Conservation (phyloP, 495 filamentous ascomycete genomes). For the Emericellopsis terricola region DNA sequence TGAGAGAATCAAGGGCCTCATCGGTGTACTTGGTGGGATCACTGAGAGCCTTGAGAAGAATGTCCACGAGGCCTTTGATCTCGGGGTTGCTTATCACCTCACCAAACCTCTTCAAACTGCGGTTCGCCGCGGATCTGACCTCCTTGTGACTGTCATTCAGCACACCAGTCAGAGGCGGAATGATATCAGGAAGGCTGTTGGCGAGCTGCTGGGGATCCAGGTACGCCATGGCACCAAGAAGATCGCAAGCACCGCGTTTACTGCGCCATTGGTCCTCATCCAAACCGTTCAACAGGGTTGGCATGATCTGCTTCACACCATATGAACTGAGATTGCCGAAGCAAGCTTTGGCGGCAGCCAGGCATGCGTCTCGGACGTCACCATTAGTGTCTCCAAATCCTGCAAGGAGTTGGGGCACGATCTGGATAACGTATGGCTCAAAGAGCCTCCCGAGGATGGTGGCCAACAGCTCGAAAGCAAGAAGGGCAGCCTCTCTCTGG, state of each 20-base stretch:
- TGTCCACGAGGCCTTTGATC: conserved; percentile 74
- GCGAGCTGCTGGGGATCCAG: conserved; percentile 88
- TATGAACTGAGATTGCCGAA: conserved; percentile 87
- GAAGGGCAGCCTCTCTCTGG: conserved; percentile 71
- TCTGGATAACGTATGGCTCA: conserved; percentile 90
- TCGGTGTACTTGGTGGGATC: conserved; percentile 97
- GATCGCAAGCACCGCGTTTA: conserved; percentile 93
- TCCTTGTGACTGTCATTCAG: conserved; percentile 98
- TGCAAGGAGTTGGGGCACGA: conserved; percentile 75
- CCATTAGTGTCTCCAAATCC: conserved; percentile 78
- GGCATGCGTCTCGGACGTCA: conserved; percentile 80
- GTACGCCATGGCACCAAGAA: conserved; percentile 95
- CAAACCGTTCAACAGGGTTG: conserved; percentile 79
- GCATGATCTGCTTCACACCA: conserved; percentile 85
- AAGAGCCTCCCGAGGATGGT: conserved; percentile 72
- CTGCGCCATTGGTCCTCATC: conserved; percentile 94
- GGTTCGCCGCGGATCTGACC: conserved; percentile 76
- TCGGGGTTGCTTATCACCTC: conserved; percentile 98
- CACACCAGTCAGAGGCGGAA: conserved; percentile 82
- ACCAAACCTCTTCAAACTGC: conserved; percentile 90
- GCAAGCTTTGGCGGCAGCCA: conserved; percentile 85
- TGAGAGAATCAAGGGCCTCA: conserved; percentile 78
- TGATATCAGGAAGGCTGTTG: conserved; percentile 83
- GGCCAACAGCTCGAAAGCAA: conserved; percentile 82
- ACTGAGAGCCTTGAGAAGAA: conserved; percentile 88